Evolutionary conservation across 2,329 filamentous ascomycete species (phyloP), one percentile per base, ranked within the genome.

Genomic region (Teratosphaeria gauchensis): DNA sequence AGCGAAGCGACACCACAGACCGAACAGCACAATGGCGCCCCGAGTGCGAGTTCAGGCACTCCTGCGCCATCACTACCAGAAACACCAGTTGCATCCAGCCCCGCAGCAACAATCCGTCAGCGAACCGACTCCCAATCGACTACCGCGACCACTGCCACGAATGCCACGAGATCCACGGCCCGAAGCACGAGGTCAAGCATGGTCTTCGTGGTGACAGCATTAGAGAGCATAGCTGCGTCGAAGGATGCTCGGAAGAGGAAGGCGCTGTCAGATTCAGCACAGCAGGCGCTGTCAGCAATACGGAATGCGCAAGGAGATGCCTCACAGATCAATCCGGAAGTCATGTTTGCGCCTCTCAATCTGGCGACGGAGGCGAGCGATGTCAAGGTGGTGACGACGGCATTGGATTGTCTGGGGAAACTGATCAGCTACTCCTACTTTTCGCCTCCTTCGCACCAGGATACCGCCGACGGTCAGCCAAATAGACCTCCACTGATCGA

Each of bases 351-450:
- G 64, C 94, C 94, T 14, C 77, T 99, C 33, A 89, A 95, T 71
- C 82, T 97, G 51, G 94, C 95, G 54, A 92, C 92, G 38, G 90
- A 91, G 72, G 88, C 90, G 9, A 84, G 86, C 67, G 96, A 90
- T 68, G 87, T 92, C 56, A 85, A 90, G 59, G 81, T 99, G 53
- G 89, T 91, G 61, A 95, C 91, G 24, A 89, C 89, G 42, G 92
- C 94, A 6, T 84, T 99, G 69, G 94, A 99, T 76, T 97, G 92
- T 76, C 96, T 99, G 68, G 94, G 95, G 69, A 99, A 99, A 78
- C 85, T 99, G 63, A 97, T 97, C 72, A 96, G 92, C 69, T 99
- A 96, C 74, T 96, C 94, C 19, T 97, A 97, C 79, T 97, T 99
- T 74, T 92, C 92, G 54, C 84, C 90, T 1, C 68, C 63, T 53